These are phyloP conservation scores for Colletotrichum falcatum DNA, from an alignment of 2,329 filamentous ascomycete genomes.

Conservation along the genomic window DNA sequence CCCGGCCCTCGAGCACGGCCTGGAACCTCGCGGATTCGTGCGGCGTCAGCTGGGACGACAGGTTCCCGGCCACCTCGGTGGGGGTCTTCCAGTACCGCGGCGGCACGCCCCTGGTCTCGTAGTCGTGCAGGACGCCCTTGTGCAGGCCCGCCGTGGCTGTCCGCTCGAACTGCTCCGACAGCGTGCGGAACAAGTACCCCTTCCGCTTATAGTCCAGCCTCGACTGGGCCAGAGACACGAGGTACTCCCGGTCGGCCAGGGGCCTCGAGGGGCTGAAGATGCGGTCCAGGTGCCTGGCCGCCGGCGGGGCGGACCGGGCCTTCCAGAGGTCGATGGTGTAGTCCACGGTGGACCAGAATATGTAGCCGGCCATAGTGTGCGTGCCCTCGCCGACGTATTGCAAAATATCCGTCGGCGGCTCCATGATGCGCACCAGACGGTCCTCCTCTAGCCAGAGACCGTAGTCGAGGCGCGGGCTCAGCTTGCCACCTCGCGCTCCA, in stretches of 20 bases:
- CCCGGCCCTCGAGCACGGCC: conserved; percentile 23
- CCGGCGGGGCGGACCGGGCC: conserved; percentile 4
- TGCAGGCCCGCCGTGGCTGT: conserved; percentile 10
- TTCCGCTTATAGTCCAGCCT: conserved; percentile 34
- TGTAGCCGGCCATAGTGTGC: conserved; percentile 32
- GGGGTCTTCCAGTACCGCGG: conserved; percentile 34
- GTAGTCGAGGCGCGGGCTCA: conserved; percentile 38
- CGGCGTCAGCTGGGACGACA: background rate
- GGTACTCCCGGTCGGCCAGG: conserved; percentile 11
- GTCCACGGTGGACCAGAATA: conserved; percentile 41
- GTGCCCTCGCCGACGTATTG: conserved; percentile 30
- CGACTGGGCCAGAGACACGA: conserved; percentile 27
- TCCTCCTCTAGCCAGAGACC: conserved; percentile 39
- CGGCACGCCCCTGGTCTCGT: conserved; percentile 1
- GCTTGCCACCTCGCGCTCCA: background rate
- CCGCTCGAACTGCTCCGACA: conserved; percentile 29
- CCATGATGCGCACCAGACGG: conserved; percentile 26
- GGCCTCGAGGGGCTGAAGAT: conserved; percentile 17
- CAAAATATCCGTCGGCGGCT: conserved; percentile 24
- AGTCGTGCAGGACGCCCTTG: conserved; percentile 6
- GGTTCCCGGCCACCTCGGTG: conserved; percentile 10
- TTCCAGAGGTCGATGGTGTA: conserved; percentile 39
- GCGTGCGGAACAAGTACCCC: conserved; percentile 36
- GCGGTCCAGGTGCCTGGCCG: conserved; percentile 15
- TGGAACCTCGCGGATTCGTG: conserved; percentile 12